Conservation (phyloP, 2,329 filamentous ascomycete species). For the Penicillium sp. region DNA sequence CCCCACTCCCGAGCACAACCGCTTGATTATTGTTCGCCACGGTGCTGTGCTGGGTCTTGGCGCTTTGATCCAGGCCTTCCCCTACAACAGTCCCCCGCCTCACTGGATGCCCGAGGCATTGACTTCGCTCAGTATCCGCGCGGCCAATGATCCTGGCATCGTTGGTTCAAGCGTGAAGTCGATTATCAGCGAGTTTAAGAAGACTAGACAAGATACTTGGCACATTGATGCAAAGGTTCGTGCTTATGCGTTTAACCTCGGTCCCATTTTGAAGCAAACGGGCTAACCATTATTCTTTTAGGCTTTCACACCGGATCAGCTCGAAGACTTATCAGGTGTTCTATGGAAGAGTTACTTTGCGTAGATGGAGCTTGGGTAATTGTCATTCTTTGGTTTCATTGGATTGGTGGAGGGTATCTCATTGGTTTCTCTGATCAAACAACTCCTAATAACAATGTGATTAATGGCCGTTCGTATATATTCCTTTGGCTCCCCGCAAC, state of each 20-base stretch:
- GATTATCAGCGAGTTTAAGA: slow-evolving; percentile 96
- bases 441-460: not conserved
- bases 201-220: slow-evolving; percentile 98
- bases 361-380: slow-evolving; percentile 39
- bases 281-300: slow-evolving; percentile 48
- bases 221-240: slow-evolving; percentile 93
- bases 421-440: not conserved
- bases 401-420: not conserved
- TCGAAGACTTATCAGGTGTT: slow-evolving; percentile 93
- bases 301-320: slow-evolving; percentile 83
- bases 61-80: slow-evolving; percentile 90
- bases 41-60: slow-evolving; percentile 90
- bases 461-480: slow-evolving; percentile 1
- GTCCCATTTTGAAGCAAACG: not conserved
- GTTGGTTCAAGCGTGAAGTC: slow-evolving; percentile 95
- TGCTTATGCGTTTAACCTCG: slow-evolving; percentile 14
- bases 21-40: slow-evolving; percentile 77
- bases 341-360: slow-evolving; percentile 99
- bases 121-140: slow-evolving; percentile 77
- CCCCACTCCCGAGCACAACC: slow-evolving; percentile 58
- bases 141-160: slow-evolving; percentile 83
- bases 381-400: not conserved
- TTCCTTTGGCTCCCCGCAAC: not conserved
- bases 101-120: slow-evolving; percentile 91
- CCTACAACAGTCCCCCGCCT: slow-evolving; percentile 89